Evolutionary conservation across 2,329 filamentous ascomycete genomes (phyloP).

Genomic region (Penicillium crustosum): DNA sequence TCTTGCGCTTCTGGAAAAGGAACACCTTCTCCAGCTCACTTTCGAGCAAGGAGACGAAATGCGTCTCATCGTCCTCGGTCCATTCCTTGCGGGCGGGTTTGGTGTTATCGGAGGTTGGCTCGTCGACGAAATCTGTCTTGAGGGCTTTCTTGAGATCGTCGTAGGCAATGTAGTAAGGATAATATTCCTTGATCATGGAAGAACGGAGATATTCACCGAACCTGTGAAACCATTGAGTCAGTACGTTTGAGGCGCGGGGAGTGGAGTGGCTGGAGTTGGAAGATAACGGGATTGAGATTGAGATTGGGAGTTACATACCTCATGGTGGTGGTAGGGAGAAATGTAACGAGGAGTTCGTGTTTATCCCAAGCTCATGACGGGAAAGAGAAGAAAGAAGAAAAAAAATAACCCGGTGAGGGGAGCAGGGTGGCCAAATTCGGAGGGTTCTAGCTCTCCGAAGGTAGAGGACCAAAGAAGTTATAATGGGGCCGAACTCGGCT

Average conservation of each 20-base stretch:
- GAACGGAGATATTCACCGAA: constrained; percentile 97
- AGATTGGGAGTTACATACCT: constrained; percentile 11
- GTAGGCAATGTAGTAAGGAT: constrained; percentile 98
- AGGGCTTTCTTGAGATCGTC: constrained; percentile 87
- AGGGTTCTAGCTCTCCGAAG: constrained; percentile 9
- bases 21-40: constrained; percentile 95
- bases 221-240: constrained; percentile 43
- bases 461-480: not conserved
- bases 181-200: constrained; percentile 93
- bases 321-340: constrained; percentile 16
- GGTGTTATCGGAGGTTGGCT: constrained; percentile 47
- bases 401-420: not conserved
- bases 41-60: constrained; percentile 84
- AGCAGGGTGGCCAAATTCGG: not conserved
- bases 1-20: constrained; percentile 95
- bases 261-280: not conserved
- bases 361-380: constrained; percentile 10
- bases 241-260: constrained; percentile 4
- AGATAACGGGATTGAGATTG: not conserved
- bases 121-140: constrained; percentile 66
- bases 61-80: constrained; percentile 88
- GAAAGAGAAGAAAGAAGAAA: constrained; percentile 2
- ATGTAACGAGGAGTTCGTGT: not conserved
- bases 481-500: constrained; percentile 7
- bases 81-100: constrained; percentile 64